These are phyloP conservation scores for Hypomontagnella submonticulosa DNA, from an alignment of 495 filamentous ascomycete species.

Conservation along the genomic window DNA sequence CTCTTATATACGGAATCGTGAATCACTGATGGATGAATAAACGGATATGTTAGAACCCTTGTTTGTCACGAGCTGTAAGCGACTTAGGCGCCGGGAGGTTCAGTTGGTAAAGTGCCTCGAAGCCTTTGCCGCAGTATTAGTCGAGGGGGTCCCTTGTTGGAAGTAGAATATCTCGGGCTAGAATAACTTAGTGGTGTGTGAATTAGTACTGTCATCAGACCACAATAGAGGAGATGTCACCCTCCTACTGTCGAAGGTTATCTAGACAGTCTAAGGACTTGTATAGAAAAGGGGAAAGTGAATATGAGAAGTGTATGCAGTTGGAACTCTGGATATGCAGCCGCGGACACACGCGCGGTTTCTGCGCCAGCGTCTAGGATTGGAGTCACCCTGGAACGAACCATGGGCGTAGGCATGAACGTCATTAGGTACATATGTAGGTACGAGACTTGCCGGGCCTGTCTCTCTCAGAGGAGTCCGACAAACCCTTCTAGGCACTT, in stretches of 20 bases:
- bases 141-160: conserved; percentile 26
- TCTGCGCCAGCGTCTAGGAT: conserved; percentile 31
- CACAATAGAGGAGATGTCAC: conserved; percentile 34
- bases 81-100: conserved; percentile 22
- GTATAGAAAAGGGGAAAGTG: conserved; percentile 29
- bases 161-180: conserved; percentile 27
- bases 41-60: conserved; percentile 35
- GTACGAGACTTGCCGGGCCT: conserved; percentile 8
- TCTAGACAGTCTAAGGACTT: conserved; percentile 24
- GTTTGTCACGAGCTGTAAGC: conserved; percentile 32
- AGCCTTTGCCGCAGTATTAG: conserved; percentile 26
- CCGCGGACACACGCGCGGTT: conserved; percentile 29
- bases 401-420: conserved; percentile 25
- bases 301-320: conserved; percentile 31
- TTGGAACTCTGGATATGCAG: conserved; percentile 31
- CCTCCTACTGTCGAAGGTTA: conserved; percentile 29
- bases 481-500: conserved; percentile 10
- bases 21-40: conserved; percentile 23
- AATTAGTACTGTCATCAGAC: conserved; percentile 35
- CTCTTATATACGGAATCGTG: conserved; percentile 34
- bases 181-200: conserved; percentile 41
- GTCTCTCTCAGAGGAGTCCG: conserved; percentile 1
- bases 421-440: conserved; percentile 23
- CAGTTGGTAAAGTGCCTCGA: conserved; percentile 30
- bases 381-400: conserved; percentile 32